phyloP scores from a whole-genome alignment of 2,329 filamentous ascomycete species.

The Penicillium psychrosexuale region DNA sequence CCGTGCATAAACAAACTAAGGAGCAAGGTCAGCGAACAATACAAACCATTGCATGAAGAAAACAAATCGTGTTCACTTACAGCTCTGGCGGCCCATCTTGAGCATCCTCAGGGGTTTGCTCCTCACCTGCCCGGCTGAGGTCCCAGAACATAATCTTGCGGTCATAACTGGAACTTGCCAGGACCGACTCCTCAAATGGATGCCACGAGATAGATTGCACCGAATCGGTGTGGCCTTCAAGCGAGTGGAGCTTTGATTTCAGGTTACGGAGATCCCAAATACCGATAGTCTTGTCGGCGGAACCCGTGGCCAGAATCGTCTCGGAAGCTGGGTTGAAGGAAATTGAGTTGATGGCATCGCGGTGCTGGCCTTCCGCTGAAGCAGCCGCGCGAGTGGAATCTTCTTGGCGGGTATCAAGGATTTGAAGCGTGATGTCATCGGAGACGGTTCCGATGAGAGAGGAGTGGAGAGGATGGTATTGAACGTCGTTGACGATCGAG shows the following conservation, averaged over 20 bases:
- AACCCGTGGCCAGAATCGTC: slow-evolving; percentile 84
- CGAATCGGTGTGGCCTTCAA: slow-evolving; percentile 82
- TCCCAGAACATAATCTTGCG: slow-evolving; percentile 96
- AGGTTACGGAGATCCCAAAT: slow-evolving; percentile 94
- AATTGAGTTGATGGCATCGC: slow-evolving; percentile 91
- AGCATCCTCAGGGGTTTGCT: slow-evolving; percentile 90
- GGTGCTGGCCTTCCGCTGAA: slow-evolving; percentile 70
- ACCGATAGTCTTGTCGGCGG: slow-evolving; percentile 90
- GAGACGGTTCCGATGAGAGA: slow-evolving; percentile 89
- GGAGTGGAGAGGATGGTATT: slow-evolving; percentile 84
- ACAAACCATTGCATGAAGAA: background rate
- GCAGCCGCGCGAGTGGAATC: slow-evolving; percentile 66
- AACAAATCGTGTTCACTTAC: slow-evolving; percentile 52
- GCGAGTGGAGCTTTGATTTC: slow-evolving; percentile 81
- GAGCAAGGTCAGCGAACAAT: slow-evolving; percentile 7
- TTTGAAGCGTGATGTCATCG: slow-evolving; percentile 88
- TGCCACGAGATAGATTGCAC: slow-evolving; percentile 96
- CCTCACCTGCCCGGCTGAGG: slow-evolving; percentile 82
- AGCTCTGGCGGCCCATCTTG: slow-evolving; percentile 94
- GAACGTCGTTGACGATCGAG: slow-evolving; percentile 93
- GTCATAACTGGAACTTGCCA: slow-evolving; percentile 91
- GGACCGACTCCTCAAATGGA: slow-evolving; percentile 79
- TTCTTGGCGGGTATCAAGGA: slow-evolving; percentile 76
- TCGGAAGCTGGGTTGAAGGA: slow-evolving; percentile 93
- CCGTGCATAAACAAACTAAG: slow-evolving; percentile 92